phyloP scores from a whole-genome alignment of 2,329 filamentous ascomycete genomes.

The Pseudogymnoascus sp. region DNA sequence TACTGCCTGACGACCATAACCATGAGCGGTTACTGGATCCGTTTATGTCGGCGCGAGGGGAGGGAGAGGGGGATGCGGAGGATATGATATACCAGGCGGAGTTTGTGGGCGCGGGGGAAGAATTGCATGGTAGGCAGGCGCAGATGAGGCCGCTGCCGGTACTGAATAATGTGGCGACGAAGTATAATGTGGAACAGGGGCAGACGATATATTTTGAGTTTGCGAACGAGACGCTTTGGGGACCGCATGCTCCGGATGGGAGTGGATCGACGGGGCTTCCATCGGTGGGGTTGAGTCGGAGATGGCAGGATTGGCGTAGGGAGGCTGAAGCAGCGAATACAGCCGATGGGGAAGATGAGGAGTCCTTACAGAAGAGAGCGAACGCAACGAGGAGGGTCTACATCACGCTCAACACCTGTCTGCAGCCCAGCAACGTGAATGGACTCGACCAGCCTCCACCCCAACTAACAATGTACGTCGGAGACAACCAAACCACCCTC shows the following conservation, averaged over 20 bases:
- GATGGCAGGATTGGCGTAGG: slow-evolving; percentile 17
- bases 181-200: slow-evolving; percentile 56
- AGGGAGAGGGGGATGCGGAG: slow-evolving; percentile 28
- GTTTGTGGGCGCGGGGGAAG: neutral
- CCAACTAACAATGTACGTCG: slow-evolving; percentile 74
- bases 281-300: slow-evolving; percentile 20
- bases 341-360: slow-evolving; percentile 13
- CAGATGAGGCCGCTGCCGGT: neutral
- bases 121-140: neutral
- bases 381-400: slow-evolving; percentile 44
- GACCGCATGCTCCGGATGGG: slow-evolving; percentile 31
- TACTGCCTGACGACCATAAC: slow-evolving; percentile 39
- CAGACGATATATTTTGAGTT: slow-evolving; percentile 59
- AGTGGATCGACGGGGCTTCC: slow-evolving; percentile 27
- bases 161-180: slow-evolving; percentile 57
- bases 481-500: slow-evolving; percentile 54
- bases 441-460: slow-evolving; percentile 41
- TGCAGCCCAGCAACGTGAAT: slow-evolving; percentile 52
- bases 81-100: slow-evolving; percentile 20
- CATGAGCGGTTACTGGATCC: slow-evolving; percentile 36
- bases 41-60: slow-evolving; percentile 7
- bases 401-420: slow-evolving; percentile 79
- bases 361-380: slow-evolving; percentile 8
- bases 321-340: slow-evolving; percentile 13
- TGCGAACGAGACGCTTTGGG: slow-evolving; percentile 46